phyloP scores from a whole-genome alignment of 352 stramenopile species.

The Thalassiosira livingstoniorum region DNA sequence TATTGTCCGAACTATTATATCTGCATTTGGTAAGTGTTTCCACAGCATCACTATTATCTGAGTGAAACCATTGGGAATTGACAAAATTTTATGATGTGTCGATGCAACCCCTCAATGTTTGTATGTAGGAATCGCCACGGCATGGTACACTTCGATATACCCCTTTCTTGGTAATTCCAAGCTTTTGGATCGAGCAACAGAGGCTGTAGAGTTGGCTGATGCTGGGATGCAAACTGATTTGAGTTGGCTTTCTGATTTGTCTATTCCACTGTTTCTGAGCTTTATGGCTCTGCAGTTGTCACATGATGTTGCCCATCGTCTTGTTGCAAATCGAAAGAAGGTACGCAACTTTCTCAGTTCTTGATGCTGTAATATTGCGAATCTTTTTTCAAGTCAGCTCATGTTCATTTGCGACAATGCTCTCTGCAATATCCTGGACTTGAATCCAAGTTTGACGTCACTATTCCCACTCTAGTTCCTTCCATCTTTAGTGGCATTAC shows the following conservation, averaged over 20 bases:
- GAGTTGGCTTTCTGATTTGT: conserved; percentile 76
- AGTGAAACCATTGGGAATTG: too few species aligned
- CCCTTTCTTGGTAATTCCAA: conserved; percentile 78
- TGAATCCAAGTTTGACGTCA: conserved; percentile 73
- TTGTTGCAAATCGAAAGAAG: too few species aligned
- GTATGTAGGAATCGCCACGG: conserved; percentile 71
- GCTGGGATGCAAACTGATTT: conserved; percentile 76
- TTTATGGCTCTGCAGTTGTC: conserved; percentile 72
- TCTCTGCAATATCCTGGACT: too few species aligned
- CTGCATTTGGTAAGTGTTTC: too few species aligned
- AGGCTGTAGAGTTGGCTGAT: conserved; percentile 73
- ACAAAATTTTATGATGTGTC: too few species aligned
- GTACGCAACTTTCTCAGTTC: too few species aligned
- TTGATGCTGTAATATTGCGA: too few species aligned
- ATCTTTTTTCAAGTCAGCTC: too few species aligned
- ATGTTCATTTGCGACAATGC: too few species aligned
- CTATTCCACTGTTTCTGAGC: conserved; percentile 74
- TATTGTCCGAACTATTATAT: conserved; percentile 46
- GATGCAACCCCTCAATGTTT: too few species aligned
- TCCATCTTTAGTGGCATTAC: conserved; percentile 79
- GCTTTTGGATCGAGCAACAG: conserved; percentile 66
- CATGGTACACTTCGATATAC: conserved; percentile 81
- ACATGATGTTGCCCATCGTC: conserved; percentile 74
- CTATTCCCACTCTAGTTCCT: conserved; percentile 78
- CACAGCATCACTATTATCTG: too few species aligned